A percentile compares a stretch with the other conserved stretches of the same genome.
Conservation (phyloP, 345 rosid genomes). For the Hypericum androsaemum region DNA sequence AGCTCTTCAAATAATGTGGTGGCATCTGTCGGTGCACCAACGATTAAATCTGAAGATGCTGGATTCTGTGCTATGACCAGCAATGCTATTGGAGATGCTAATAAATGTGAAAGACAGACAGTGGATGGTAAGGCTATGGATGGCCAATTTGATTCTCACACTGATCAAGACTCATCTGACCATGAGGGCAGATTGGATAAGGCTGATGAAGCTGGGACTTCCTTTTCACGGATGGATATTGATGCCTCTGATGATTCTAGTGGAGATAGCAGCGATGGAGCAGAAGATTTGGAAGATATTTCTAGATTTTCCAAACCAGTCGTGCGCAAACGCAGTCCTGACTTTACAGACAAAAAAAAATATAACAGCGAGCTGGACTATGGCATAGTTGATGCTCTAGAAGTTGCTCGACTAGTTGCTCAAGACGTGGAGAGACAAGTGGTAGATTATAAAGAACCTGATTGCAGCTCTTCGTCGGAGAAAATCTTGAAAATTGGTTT, state of each 20-base stretch:
- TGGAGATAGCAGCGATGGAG: constrained; percentile 27
- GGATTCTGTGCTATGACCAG: too few species aligned
- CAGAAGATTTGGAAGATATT: constrained; percentile 28
- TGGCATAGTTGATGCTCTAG: constrained; percentile 83
- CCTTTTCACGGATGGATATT: constrained; percentile 20
- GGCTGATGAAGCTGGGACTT: constrained; percentile 20
- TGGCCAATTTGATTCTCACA: constrained; percentile 30
- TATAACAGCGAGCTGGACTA: constrained; percentile 54
- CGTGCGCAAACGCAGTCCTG: constrained; percentile 26
- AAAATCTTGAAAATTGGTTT: constrained; percentile 39
- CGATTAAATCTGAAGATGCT: too few species aligned
- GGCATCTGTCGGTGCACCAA: constrained; percentile 7
- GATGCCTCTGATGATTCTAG: constrained; percentile 32
- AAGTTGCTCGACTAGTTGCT: constrained; percentile 86
- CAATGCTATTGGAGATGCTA: neutral
- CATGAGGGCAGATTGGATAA: constrained; percentile 17
- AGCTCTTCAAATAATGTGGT: constrained; percentile 19
- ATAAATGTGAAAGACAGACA: constrained; percentile 15
- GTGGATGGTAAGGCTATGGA: constrained; percentile 19
- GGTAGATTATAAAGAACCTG: constrained; percentile 47
- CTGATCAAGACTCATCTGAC: neutral
- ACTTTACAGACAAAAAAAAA: constrained; percentile 29
- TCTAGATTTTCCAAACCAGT: constrained; percentile 30
- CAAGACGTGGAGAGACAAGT: constrained; percentile 88
- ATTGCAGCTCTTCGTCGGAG: constrained; percentile 49